A percentile compares a stretch with the other conserved stretches of the same genome.
Conservation (phyloP, 768 basidiomycete genomes). For the Boletus eberwhitei region DNA sequence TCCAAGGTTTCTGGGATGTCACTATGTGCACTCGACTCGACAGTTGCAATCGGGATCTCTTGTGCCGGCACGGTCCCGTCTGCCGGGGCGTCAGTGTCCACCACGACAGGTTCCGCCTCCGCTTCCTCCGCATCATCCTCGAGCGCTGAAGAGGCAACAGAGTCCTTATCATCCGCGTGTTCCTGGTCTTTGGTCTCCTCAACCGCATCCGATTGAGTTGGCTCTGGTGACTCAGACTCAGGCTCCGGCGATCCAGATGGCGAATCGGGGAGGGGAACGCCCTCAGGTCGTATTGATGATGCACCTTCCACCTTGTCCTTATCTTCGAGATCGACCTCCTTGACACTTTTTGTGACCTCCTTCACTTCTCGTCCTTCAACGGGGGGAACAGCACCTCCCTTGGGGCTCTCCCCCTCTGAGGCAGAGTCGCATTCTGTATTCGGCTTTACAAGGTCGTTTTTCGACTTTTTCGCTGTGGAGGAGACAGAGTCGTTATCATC, state of each 20-base stretch:
- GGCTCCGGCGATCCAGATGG: slow-evolving; percentile 26
- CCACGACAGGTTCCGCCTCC: slow-evolving; percentile 1
- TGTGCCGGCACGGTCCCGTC: slow-evolving; percentile 5
- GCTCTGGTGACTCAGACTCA: slow-evolving; percentile 9
- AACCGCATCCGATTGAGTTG: not conserved
- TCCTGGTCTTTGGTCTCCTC: slow-evolving; percentile 15
- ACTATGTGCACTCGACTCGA: slow-evolving; percentile 3
- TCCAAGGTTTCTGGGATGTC: slow-evolving; percentile 19
- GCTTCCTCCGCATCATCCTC: not conserved
- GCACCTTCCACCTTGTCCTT: slow-evolving; percentile 10
- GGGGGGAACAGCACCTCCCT: slow-evolving; percentile 9
- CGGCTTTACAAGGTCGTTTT: slow-evolving; percentile 22
- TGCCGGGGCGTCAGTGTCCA: not conserved
- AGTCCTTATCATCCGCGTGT: slow-evolving; percentile 14
- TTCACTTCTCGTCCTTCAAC: slow-evolving; percentile 52
- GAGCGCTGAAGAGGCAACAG: slow-evolving; percentile 23
- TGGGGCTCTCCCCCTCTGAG: slow-evolving; percentile 13
- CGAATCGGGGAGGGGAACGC: slow-evolving; percentile 38
- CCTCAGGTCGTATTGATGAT: slow-evolving; percentile 27
- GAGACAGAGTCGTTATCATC: slow-evolving; percentile 34
- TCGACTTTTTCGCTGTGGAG: slow-evolving; percentile 35
- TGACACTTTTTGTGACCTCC: slow-evolving; percentile 68
- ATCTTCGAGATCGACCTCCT: slow-evolving; percentile 62
- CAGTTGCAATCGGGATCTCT: slow-evolving; percentile 1
- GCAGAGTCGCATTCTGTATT: slow-evolving; percentile 26